Percentiles rank a stretch among this genome's conserved stretches.
Conservation (phyloP, 306 rosid genomes). For the Quercus agrifolia region DNA sequence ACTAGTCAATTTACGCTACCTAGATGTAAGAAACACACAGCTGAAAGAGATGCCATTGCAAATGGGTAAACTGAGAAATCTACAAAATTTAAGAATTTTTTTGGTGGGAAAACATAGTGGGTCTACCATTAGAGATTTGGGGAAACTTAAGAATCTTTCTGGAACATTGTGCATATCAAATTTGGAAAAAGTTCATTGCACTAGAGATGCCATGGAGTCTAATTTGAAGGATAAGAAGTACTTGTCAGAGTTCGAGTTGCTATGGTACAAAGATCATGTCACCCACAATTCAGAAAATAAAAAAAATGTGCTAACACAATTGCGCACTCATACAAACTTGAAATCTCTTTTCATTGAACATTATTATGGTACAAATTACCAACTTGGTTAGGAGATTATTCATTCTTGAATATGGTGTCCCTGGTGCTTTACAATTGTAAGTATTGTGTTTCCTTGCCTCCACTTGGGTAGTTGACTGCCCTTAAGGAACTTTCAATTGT, state of each 20-base stretch:
- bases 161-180: background rate
- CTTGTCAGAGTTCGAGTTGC: background rate
- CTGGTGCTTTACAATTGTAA: no score
- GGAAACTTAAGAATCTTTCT: background rate
- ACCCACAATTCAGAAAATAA: background rate
- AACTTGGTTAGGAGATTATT: background rate
- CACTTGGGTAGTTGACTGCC: no score
- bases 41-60: slow-evolving; percentile 13
- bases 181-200: slow-evolving; percentile 6
- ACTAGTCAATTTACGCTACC: slow-evolving; percentile 21
- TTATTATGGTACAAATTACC: background rate
- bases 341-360: background rate
- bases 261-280: no score
- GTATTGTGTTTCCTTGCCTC: no score
- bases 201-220: background rate
- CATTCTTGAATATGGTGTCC: background rate
- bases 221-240: no score
- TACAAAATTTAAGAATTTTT: slow-evolving; percentile 20
- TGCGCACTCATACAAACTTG: background rate
- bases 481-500: no score
- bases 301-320: background rate
- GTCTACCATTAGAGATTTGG: slow-evolving; percentile 7
- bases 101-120: background rate
- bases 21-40: background rate
- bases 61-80: slow-evolving; percentile 9